phyloP scores from a whole-genome alignment of 805 yeast genomes.

The Saturnispora mendoncae region DNA sequence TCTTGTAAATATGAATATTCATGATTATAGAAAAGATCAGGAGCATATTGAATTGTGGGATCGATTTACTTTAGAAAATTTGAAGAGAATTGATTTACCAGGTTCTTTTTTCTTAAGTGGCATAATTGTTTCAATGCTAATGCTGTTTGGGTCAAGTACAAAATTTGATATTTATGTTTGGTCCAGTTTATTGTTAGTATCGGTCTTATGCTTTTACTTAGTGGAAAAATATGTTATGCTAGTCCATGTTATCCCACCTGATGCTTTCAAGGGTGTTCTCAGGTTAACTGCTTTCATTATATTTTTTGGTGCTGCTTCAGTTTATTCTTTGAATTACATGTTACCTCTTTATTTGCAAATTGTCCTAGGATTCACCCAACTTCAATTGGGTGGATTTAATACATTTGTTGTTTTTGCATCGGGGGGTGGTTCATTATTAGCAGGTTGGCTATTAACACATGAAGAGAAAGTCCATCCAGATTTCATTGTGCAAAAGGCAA shows the following conservation, averaged over 20 bases:
- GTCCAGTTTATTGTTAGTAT: constrained; percentile 14
- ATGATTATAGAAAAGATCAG: constrained; percentile 24
- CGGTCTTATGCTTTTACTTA: constrained; percentile 19
- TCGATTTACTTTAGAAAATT: constrained; percentile 29
- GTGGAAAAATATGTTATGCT: constrained; percentile 30
- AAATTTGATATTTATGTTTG: constrained; percentile 9
- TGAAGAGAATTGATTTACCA: constrained; percentile 32
- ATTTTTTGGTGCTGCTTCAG: constrained; percentile 31
- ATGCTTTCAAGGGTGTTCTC: constrained; percentile 31
- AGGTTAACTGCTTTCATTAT: constrained; percentile 31
- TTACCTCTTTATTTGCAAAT: constrained; percentile 37
- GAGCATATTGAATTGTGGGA: constrained; percentile 17
- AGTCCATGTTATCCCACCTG: constrained; percentile 35
- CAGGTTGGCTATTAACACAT: constrained; percentile 30
- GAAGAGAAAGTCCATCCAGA: constrained; percentile 14
- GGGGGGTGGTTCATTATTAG: constrained; percentile 32
- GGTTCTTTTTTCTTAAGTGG: constrained; percentile 32
- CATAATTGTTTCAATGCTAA: constrained; percentile 29
- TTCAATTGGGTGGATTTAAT: constrained; percentile 33
- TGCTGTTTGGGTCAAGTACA: constrained; percentile 20
- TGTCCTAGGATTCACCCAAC: constrained; percentile 32
- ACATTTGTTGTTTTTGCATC: constrained; percentile 33
- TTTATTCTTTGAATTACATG: constrained; percentile 30
- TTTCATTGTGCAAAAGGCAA: constrained; percentile 17
- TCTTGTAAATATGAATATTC: constrained; percentile 25